Base-by-base conservation (phyloP, 1,284 basidiomycete species). In the Malassezia restricta region DNA sequence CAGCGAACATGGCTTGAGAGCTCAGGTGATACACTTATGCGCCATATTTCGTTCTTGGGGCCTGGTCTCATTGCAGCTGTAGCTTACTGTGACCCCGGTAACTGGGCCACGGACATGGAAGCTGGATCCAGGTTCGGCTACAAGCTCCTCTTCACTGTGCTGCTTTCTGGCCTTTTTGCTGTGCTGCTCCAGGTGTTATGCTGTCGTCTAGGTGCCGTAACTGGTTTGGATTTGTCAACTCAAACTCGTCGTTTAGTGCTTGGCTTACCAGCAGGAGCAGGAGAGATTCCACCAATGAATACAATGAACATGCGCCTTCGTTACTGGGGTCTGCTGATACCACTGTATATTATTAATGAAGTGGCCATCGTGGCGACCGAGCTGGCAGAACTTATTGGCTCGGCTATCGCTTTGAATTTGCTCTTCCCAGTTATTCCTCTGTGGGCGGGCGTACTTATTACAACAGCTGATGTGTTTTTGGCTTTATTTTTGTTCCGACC, bases 111-210 rank as follows among this genome's bases (percentile, higher is more conserved):
- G 27, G 71, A 74, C 44, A 50, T 74, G 17, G 56, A 65, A 43
- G 71, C 71, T 2, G 73, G 74, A 15, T 65, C 67, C 12, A 58
- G 68, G 29, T 71, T 62, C 42, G 88, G 88, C 0, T 92, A 90
- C 77, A 81, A 82, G 61, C 79, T 92, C 30, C 79, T 94, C 35
- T 90, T 91, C 68, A 79, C 92, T 44, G 83, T 94, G 9, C 78
- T 94, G 2, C 68, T 92, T 14, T 80, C 89, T 0, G 86, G 87
- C 15, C 64, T 90, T n/a, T 83, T 87, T 50, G 89, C 87, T 8
- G 81, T 85, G 1, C 79, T 85, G 51, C 77, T 87, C 20, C 85
- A 87, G 78, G 83, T 82, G 75, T 67, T 77, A 27, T 70, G 77
- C 0, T 76, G 77, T 15, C 69, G 79, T 31, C 65, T 81, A 5